Conservation (phyloP, 2,329 filamentous ascomycete species). For the Aspergillus costaricaensis region DNA sequence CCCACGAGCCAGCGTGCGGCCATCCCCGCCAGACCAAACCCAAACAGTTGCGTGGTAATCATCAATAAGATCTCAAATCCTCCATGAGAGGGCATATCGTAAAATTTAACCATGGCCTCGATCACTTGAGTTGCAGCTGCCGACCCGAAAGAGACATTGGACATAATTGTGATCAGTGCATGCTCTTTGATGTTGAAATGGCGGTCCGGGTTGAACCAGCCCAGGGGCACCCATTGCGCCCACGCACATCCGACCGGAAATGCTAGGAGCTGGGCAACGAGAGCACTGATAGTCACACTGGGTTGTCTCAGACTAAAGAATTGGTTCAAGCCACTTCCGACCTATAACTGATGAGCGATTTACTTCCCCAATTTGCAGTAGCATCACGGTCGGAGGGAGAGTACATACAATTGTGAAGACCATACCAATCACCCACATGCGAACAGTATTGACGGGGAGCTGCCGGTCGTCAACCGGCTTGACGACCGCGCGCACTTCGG, state of each 20-base stretch:
- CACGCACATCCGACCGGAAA: slow-evolving; percentile 48
- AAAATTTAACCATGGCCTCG: slow-evolving; percentile 50
- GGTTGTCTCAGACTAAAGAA: slow-evolving; percentile 43
- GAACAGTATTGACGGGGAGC: slow-evolving; percentile 36
- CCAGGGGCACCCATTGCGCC: slow-evolving; percentile 43
- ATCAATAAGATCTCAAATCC: slow-evolving; percentile 62
- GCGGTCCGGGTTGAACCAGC: slow-evolving; percentile 46
- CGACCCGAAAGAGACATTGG: slow-evolving; percentile 52
- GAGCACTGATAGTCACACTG: slow-evolving; percentile 41
- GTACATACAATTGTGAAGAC: slow-evolving; percentile 40
- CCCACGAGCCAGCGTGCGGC: slow-evolving; percentile 59
- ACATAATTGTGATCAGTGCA: slow-evolving; percentile 49
- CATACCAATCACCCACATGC: slow-evolving; percentile 43
- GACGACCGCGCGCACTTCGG: slow-evolving; percentile 42
- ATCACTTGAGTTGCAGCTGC: slow-evolving; percentile 42
- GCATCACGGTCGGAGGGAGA: background rate
- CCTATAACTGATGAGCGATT: slow-evolving; percentile 21
- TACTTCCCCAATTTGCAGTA: background rate
- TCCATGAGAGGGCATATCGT: slow-evolving; percentile 59
- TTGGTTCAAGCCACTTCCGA: slow-evolving; percentile 42
- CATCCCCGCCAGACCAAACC: slow-evolving; percentile 65
- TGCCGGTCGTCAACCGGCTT: slow-evolving; percentile 34
- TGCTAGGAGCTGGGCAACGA: slow-evolving; percentile 47
- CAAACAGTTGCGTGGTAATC: slow-evolving; percentile 64
- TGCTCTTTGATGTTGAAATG: slow-evolving; percentile 46